These are phyloP conservation scores for Creolimax fragrantissima DNA, from an alignment of 78 protist genomes.

Conservation along the genomic window DNA sequence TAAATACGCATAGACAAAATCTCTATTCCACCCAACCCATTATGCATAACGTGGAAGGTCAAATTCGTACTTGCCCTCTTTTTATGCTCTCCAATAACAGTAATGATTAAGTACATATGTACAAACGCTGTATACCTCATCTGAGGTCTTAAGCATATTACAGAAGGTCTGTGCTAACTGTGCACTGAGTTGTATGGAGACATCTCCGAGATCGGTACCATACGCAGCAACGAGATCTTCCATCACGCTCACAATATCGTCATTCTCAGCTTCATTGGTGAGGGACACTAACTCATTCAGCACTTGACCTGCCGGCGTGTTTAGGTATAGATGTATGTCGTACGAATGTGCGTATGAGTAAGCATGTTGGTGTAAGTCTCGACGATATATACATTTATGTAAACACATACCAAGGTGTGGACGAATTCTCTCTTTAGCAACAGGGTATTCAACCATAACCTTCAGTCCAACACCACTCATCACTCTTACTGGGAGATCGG, in stretches of 20 bases:
- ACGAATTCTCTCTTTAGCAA: background rate
- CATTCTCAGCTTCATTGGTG: background rate
- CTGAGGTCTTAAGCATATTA: background rate
- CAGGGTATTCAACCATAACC: background rate
- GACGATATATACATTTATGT: background rate
- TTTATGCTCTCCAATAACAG: too few species aligned
- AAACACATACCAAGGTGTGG: background rate
- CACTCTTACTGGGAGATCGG: background rate
- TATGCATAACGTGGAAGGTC: too few species aligned
- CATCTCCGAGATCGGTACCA: background rate
- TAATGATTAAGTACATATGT: background rate
- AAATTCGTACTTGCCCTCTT: too few species aligned
- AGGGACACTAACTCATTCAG: background rate
- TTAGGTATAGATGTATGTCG: too few species aligned
- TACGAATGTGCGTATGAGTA: too few species aligned
- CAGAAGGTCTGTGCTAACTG: background rate
- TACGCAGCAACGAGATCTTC: background rate
- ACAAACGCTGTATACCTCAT: background rate
- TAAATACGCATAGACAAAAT: too few species aligned
- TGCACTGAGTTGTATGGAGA: background rate
- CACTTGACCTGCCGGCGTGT: background rate
- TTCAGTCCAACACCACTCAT: background rate
- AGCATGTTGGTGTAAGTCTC: too few species aligned
- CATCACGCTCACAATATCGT: background rate
- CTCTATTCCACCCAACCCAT: too few species aligned